A percentile compares a stretch with the other conserved stretches of the same genome.
Conservation (phyloP, 1,284 basidiomycete genomes). For the Trichosporon ovoides region DNA sequence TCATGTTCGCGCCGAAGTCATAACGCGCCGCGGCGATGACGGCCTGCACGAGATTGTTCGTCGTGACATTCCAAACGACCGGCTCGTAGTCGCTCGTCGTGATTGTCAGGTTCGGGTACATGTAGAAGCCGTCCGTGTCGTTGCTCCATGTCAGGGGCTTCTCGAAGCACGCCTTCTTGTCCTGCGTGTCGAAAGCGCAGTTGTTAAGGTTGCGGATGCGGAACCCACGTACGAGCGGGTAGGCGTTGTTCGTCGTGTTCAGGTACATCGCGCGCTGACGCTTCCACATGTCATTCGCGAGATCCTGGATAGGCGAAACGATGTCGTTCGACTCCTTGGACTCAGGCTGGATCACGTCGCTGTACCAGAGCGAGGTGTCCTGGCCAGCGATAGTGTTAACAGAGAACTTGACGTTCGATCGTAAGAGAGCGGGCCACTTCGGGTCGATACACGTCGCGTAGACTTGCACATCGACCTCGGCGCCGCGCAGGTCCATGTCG, state of each 20-base stretch:
- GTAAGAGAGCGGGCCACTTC: slow-evolving; percentile 21
- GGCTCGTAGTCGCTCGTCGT: not conserved
- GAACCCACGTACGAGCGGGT: slow-evolving; percentile 12
- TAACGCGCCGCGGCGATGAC: slow-evolving; percentile 20
- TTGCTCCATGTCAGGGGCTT: slow-evolving; percentile 9
- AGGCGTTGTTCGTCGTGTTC: not conserved
- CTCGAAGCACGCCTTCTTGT: slow-evolving; percentile 15
- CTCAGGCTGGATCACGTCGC: slow-evolving; percentile 12
- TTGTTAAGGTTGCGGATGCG: slow-evolving; percentile 15
- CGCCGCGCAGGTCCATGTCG: slow-evolving; percentile 21
- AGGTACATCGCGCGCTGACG: slow-evolving; percentile 17
- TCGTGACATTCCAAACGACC: slow-evolving; percentile 11
- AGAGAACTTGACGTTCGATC: slow-evolving; percentile 13
- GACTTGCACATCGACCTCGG: slow-evolving; percentile 14
- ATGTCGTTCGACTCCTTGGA: slow-evolving; percentile 7
- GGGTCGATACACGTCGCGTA: slow-evolving; percentile 24
- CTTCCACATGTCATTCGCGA: slow-evolving; percentile 20
- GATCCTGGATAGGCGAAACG: slow-evolving; percentile 9
- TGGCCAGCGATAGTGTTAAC: slow-evolving; percentile 8
- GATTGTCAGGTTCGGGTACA: slow-evolving; percentile 18
- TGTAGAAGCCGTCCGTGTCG: slow-evolving; percentile 15
- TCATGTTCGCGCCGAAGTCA: slow-evolving; percentile 22
- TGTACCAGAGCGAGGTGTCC: slow-evolving; percentile 17
- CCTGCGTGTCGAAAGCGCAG: slow-evolving; percentile 15
- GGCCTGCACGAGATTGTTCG: slow-evolving; percentile 18